A percentile compares a stretch with the other conserved stretches of the same genome.
Conservation (phyloP, 345 rosid species). For the Fremontodendron californicum region DNA sequence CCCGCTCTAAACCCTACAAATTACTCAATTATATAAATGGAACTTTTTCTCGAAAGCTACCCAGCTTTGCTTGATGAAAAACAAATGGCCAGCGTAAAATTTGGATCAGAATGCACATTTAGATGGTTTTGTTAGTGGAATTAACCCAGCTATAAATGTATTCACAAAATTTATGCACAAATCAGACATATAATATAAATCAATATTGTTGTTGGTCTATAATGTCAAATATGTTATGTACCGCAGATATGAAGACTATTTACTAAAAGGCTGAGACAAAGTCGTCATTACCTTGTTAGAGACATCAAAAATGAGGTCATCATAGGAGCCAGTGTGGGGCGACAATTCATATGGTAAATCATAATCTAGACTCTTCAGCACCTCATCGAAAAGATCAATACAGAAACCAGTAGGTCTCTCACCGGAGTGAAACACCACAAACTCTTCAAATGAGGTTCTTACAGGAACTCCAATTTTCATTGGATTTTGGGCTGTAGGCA, state of each 20-base stretch:
- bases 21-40: too few species aligned
- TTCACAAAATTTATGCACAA: not conserved
- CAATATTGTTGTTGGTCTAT: too few species aligned
- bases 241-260: not conserved
- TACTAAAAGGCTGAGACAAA: not conserved
- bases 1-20: too few species aligned
- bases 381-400: constrained; percentile 34
- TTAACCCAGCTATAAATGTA: not conserved
- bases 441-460: constrained; percentile 34
- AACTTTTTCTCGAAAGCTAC: too few species aligned
- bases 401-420: constrained; percentile 38
- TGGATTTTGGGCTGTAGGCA: constrained; percentile 26
- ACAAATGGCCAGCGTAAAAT: too few species aligned
- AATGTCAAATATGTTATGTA: too few species aligned
- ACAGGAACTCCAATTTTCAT: constrained; percentile 46
- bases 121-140: not conserved
- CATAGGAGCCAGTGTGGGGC: constrained; percentile 30
- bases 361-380: constrained; percentile 9
- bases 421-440: constrained; percentile 28
- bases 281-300: constrained; percentile 36
- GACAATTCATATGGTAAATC: constrained; percentile 21
- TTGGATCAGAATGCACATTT: not conserved
- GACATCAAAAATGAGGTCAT: constrained; percentile 31
- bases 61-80: too few species aligned
- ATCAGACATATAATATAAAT: not conserved